These are phyloP conservation scores for Clarkia xantiana DNA, from an alignment of 345 rosid species.

Conservation along the genomic window DNA sequence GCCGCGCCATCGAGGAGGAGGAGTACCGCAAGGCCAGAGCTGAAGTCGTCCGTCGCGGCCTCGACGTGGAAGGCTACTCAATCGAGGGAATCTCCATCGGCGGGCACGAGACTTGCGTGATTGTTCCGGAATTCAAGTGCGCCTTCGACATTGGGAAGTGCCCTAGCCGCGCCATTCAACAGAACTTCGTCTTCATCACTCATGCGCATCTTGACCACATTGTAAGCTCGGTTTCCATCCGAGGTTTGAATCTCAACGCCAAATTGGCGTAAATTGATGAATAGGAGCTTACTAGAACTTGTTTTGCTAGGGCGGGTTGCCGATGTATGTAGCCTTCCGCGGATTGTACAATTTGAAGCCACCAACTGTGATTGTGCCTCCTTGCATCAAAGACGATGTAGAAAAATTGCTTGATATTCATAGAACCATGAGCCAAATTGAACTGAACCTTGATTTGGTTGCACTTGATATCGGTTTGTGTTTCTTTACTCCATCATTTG, in stretches of 20 bases:
- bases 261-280: too few species aligned
- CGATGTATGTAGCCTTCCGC: conserved; percentile 86
- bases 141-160: conserved; percentile 91
- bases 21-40: conserved; percentile 85
- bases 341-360: conserved; percentile 82
- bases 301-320: conserved; percentile 51
- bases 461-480: conserved; percentile 62
- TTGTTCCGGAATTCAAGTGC: conserved; percentile 79
- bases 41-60: conserved; percentile 49
- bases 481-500: conserved; percentile 6
- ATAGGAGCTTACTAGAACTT: too few species aligned
- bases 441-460: conserved; percentile 57
- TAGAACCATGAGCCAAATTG: conserved; percentile 75
- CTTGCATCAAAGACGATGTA: conserved; percentile 69
- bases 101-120: conserved; percentile 79
- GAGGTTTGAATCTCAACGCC: too few species aligned
- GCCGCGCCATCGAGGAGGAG: conserved; percentile 71
- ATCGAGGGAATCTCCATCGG: conserved; percentile 78
- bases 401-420: conserved; percentile 75
- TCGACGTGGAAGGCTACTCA: conserved; percentile 64
- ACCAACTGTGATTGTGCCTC: conserved; percentile 74
- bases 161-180: conserved; percentile 77
- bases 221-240: conserved; percentile 17
- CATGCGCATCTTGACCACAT: conserved; percentile 95
- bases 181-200: conserved; percentile 80